These are phyloP conservation scores for Antarctomyces pellizariae DNA, from an alignment of 495 filamentous ascomycete species.

Conservation along the genomic window DNA sequence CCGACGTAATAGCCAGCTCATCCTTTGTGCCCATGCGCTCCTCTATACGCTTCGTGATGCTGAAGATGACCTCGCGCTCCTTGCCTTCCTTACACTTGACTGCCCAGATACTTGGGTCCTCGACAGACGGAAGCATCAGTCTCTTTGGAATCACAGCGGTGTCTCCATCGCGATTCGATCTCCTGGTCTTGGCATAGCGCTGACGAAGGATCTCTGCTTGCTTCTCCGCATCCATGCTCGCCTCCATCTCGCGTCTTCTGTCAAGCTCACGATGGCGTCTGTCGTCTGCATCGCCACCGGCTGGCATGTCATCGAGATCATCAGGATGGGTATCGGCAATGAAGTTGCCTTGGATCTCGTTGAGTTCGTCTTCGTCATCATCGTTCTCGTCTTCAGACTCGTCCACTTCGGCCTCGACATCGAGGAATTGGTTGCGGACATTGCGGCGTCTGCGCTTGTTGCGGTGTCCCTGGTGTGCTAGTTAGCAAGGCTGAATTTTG, in stretches of 20 bases:
- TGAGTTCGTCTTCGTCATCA: conserved; percentile 69
- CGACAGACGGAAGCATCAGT: conserved; percentile 73
- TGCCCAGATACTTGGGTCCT: conserved; percentile 92
- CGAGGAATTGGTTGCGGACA: conserved; percentile 60
- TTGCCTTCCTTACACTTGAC: conserved; percentile 85
- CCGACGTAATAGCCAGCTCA: conserved; percentile 56
- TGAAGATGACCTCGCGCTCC: conserved; percentile 71
- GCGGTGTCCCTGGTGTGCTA: conserved; percentile 34
- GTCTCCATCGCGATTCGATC: conserved; percentile 31
- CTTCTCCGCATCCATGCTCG: conserved; percentile 77
- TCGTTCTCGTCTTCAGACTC: conserved; percentile 78
- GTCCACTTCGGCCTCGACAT: conserved; percentile 91
- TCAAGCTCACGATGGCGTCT: conserved; percentile 86
- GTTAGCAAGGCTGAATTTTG: background rate
- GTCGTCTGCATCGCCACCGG: conserved; percentile 65
- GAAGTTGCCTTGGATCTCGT: conserved; percentile 53
- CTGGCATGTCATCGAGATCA: conserved; percentile 61
- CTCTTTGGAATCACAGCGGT: conserved; percentile 60
- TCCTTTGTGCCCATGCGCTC: conserved; percentile 51
- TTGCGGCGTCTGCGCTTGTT: conserved; percentile 51
- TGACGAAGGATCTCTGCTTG: conserved; percentile 68
- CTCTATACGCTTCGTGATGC: conserved; percentile 68
- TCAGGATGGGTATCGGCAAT: conserved; percentile 79
- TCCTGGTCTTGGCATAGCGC: conserved; percentile 47
- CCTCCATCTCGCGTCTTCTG: conserved; percentile 62